A percentile compares a stretch with the other conserved stretches of the same genome.
Evolutionary conservation across 805 yeast species (phyloP).

Genomic region (Saturnispora kantuleensis): DNA sequence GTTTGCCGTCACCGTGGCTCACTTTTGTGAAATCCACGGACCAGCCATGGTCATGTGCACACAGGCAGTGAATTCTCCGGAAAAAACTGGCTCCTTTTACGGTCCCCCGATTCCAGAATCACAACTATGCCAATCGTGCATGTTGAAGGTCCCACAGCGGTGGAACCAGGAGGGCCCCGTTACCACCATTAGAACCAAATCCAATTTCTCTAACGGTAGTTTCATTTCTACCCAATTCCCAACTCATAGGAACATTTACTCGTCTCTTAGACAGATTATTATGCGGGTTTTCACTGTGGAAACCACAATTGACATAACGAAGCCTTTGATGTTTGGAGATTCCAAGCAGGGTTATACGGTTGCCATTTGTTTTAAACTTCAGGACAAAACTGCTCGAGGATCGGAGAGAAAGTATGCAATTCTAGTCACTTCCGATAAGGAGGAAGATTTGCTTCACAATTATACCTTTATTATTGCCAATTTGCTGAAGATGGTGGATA

Average conservation of each 20-base stretch:
- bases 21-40: slow-evolving; percentile 73
- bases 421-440: slow-evolving; percentile 48
- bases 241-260: slow-evolving; percentile 38
- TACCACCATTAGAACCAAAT: slow-evolving; percentile 10
- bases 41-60: slow-evolving; percentile 60
- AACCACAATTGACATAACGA: slow-evolving; percentile 45
- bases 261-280: slow-evolving; percentile 47
- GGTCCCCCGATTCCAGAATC: slow-evolving; percentile 30
- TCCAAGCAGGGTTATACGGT: slow-evolving; percentile 50
- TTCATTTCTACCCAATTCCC: slow-evolving; percentile 58
- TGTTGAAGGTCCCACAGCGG: slow-evolving; percentile 23
- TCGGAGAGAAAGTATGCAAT: slow-evolving; percentile 60
- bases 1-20: slow-evolving; percentile 49
- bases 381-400: slow-evolving; percentile 62
- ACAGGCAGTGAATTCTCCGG: slow-evolving; percentile 25
- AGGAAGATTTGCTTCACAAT: slow-evolving; percentile 38
- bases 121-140: slow-evolving; percentile 48
- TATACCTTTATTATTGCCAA: slow-evolving; percentile 44
- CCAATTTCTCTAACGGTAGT: slow-evolving; percentile 8
- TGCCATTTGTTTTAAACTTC: slow-evolving; percentile 48
- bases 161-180: not conserved
- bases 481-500: slow-evolving; percentile 30
- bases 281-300: slow-evolving; percentile 61
- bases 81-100: slow-evolving; percentile 20
- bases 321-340: slow-evolving; percentile 59